Conservation (phyloP, 495 filamentous ascomycete genomes). For the Penicillium simplicissimum region DNA sequence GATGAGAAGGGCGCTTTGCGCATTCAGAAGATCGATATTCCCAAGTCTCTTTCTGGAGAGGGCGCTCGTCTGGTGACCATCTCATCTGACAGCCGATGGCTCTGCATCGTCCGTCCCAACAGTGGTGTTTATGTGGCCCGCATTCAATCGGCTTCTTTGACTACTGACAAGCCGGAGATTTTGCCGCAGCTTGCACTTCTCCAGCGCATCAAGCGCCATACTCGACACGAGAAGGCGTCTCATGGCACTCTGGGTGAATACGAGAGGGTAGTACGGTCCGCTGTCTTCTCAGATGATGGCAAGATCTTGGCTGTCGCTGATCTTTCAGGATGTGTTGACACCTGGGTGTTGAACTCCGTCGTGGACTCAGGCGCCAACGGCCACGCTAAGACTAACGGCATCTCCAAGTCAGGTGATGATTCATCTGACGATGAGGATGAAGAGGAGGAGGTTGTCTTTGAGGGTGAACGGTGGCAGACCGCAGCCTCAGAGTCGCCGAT, state of each 20-base stretch:
- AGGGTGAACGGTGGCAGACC: slow-evolving; percentile 63
- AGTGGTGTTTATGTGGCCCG: slow-evolving; percentile 50
- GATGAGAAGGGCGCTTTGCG: slow-evolving; percentile 56
- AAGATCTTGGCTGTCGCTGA: slow-evolving; percentile 76
- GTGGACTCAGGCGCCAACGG: slow-evolving; percentile 37
- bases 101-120: slow-evolving; percentile 54
- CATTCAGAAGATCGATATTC: slow-evolving; percentile 66
- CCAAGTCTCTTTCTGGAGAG: slow-evolving; percentile 42
- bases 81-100: slow-evolving; percentile 55
- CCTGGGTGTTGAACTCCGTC: slow-evolving; percentile 68
- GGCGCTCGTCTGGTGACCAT: slow-evolving; percentile 68
- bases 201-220: slow-evolving; percentile 57
- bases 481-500: slow-evolving; percentile 69
- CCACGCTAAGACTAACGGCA: slow-evolving; percentile 32
- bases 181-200: slow-evolving; percentile 53
- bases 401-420: slow-evolving; percentile 50
- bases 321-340: slow-evolving; percentile 82
- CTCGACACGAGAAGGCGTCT: slow-evolving; percentile 51
- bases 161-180: slow-evolving; percentile 44
- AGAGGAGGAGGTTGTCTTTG: slow-evolving; percentile 39
- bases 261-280: slow-evolving; percentile 70
- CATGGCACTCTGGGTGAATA: slow-evolving; percentile 76
- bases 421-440: slow-evolving; percentile 54
- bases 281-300: slow-evolving; percentile 80
- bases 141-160: slow-evolving; percentile 36